phyloP scores from a whole-genome alignment of 768 basidiomycete species.

The Saitozyma podzolica region DNA sequence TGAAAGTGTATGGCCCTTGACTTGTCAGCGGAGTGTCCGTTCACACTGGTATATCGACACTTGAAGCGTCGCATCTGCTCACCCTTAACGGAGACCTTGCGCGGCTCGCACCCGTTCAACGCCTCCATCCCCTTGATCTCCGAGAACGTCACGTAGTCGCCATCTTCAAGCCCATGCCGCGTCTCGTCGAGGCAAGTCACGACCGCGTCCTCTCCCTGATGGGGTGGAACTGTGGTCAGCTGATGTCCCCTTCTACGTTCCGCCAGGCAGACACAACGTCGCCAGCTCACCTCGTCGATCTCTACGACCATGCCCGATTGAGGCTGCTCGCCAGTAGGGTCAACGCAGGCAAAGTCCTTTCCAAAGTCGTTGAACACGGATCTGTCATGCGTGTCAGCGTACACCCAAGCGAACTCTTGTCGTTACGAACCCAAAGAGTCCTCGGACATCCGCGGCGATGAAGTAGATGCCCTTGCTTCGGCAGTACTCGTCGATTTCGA shows the following conservation, averaged over 20 bases:
- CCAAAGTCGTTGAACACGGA: constrained; percentile 97
- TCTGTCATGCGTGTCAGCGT: constrained; percentile 55
- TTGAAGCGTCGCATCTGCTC: constrained; percentile 4
- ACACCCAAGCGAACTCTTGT: too few species aligned
- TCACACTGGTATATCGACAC: background rate
- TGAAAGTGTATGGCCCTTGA: constrained; percentile 85
- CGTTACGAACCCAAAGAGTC: constrained; percentile 87
- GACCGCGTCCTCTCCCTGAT: constrained; percentile 80
- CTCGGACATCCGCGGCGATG: constrained; percentile 84
- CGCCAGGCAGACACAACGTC: constrained; percentile 4
- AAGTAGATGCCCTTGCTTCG: constrained; percentile 86
- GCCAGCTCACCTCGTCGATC: constrained; percentile 68
- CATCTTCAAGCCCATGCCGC: constrained; percentile 96
- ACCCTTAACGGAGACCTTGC: constrained; percentile 87
- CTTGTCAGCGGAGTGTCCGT: constrained; percentile 1
- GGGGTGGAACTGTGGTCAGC: constrained; percentile 4
- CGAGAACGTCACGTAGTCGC: constrained; percentile 92
- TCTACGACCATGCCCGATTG: constrained; percentile 93
- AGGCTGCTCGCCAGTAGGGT: constrained; percentile 96
- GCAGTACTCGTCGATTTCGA: constrained; percentile 96
- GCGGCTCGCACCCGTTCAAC: constrained; percentile 84
- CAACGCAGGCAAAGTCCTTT: constrained; percentile 87
- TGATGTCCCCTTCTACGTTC: background rate
- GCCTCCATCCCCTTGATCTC: constrained; percentile 95
- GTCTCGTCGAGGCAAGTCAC: constrained; percentile 97